These are phyloP conservation scores for Diaporthe sp. DNA, from an alignment of 2,329 filamentous ascomycete genomes.

Conservation along the genomic window DNA sequence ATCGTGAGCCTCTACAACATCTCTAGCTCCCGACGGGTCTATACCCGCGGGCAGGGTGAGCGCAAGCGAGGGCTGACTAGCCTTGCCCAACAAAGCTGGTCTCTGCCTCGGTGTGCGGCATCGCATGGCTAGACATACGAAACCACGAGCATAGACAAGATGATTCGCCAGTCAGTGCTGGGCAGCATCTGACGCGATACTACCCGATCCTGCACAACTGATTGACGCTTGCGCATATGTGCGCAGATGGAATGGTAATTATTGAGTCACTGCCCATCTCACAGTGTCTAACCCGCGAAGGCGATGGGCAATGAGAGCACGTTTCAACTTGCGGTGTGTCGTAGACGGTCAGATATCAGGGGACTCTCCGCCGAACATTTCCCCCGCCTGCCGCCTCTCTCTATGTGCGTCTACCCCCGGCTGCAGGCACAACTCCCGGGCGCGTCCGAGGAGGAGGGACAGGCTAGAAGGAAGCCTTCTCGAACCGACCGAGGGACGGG, in stretches of 20 bases:
- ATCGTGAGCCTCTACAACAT: constrained; percentile 1
- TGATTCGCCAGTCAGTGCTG: constrained; percentile 3
- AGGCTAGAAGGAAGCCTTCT: constrained; percentile 3
- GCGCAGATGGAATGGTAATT: not conserved
- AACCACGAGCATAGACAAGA: not conserved
- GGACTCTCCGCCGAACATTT: not conserved
- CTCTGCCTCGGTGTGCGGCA: not conserved
- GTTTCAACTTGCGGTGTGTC: constrained; percentile 23
- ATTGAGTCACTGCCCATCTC: not conserved
- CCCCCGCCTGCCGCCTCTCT: not conserved
- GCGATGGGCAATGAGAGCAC: not conserved
- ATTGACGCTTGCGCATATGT: constrained; percentile 12
- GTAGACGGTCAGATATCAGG: not conserved
- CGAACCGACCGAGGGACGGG: constrained; percentile 26
- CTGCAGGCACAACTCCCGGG: constrained; percentile 16
- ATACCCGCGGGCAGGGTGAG: not conserved
- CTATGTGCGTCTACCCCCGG: not conserved
- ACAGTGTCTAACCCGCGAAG: not conserved
- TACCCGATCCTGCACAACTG: constrained; percentile 16
- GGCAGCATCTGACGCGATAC: constrained; percentile 14
- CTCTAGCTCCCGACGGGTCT: not conserved
- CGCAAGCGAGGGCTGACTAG: not conserved
- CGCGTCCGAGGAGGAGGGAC: not conserved
- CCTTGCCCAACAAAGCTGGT: not conserved
- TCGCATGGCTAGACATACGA: not conserved